phyloP scores from a whole-genome alignment of 371 early-diverging fungal genomes.

The Sporodiniella umbellata region DNA sequence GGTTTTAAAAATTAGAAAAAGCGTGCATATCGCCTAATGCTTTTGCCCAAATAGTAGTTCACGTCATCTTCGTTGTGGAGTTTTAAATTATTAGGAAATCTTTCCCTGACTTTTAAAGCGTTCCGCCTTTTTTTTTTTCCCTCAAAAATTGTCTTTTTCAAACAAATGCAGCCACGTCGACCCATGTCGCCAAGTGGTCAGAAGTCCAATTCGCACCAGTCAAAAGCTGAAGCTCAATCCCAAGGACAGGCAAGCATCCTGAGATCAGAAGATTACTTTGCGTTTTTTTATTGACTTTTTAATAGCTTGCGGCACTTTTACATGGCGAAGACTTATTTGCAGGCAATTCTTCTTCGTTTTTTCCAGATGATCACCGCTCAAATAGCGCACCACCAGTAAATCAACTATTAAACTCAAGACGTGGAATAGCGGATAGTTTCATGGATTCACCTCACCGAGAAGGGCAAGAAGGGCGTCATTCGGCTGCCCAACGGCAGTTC shows the following conservation, averaged over 20 bases:
- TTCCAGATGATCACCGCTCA: constrained; percentile 34
- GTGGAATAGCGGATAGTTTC: constrained; percentile 2
- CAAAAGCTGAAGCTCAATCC: constrained; percentile 35
- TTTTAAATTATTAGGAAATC: not conserved
- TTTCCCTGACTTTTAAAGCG: constrained; percentile 2
- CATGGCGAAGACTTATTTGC: constrained; percentile 33
- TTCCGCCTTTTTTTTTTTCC: constrained; percentile 3
- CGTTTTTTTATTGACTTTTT: not conserved
- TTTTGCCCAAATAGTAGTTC: too few relatives aligned
- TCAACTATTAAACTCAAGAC: constrained; percentile 3
- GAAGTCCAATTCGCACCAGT: constrained; percentile 37
- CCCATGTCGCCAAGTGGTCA: constrained; percentile 28
- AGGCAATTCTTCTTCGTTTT: constrained; percentile 11
- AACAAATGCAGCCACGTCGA: constrained; percentile 20
- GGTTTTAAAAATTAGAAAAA: too few relatives aligned
- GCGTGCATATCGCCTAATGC: too few relatives aligned
- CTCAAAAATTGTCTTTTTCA: constrained; percentile 2
- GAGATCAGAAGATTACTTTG: not conserved
- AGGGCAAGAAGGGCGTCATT: constrained; percentile 1
- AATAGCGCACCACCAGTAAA: constrained; percentile 42
- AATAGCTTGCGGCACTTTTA: constrained; percentile 43
- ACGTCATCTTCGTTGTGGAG: too few relatives aligned
- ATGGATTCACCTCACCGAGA: constrained; percentile 3
- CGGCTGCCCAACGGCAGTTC: constrained; percentile 14
- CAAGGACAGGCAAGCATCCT: constrained; percentile 34